Percentiles rank a stretch among this genome's conserved stretches.
These are phyloP conservation scores for Gracilaria gracilis DNA, from an alignment of 23 red algal genomes.

Conservation along the genomic window DNA sequence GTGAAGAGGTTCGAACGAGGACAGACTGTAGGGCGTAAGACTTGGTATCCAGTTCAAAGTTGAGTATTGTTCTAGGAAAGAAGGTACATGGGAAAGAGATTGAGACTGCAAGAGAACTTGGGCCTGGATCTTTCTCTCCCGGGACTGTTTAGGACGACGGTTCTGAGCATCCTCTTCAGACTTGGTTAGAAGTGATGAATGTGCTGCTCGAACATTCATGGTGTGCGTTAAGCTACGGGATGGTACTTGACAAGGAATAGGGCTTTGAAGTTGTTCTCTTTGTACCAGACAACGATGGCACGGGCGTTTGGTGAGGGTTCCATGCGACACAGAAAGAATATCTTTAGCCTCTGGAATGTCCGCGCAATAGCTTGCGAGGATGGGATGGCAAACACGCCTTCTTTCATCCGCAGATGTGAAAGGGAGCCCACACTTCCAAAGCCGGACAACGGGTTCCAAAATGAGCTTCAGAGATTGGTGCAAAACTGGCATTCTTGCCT, in stretches of 20 bases:
- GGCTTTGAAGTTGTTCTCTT: background rate
- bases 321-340: background rate
- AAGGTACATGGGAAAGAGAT: background rate
- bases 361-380: background rate
- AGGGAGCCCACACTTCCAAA: background rate
- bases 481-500: constrained; percentile 8
- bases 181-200: background rate
- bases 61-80: background rate
- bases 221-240: background rate
- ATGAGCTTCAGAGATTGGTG: background rate
- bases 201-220: background rate
- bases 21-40: constrained; percentile 4
- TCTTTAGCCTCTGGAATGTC: background rate
- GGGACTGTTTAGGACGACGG: background rate
- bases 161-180: background rate
- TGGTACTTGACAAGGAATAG: background rate
- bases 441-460: background rate
- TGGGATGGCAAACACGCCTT: background rate
- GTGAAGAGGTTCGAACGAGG: constrained; percentile 19
- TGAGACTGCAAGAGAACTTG: background rate
- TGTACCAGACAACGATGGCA: background rate
- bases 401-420: background rate
- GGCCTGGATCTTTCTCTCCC: background rate
- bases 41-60: background rate
- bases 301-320: background rate